Conservation (phyloP, 108 stramenopile species). For the Nitzschia sp. region DNA sequence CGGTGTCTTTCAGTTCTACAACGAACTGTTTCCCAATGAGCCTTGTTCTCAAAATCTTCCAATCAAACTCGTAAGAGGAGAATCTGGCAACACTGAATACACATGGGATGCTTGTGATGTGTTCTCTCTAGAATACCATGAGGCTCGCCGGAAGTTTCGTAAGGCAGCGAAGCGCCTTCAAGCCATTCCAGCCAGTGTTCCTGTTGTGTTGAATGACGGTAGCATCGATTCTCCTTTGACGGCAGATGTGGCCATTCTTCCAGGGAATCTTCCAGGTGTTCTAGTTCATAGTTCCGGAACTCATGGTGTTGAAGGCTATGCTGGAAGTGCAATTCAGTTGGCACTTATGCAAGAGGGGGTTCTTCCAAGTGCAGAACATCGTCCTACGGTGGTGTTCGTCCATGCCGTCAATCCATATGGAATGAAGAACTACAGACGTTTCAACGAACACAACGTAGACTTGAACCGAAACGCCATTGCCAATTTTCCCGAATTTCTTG, state of each 20-base stretch:
- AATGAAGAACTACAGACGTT: slow-evolving; percentile 66
- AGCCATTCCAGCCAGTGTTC: not conserved
- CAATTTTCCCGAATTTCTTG: slow-evolving; percentile 39
- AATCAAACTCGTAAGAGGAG: not conserved
- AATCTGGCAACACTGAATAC: not conserved
- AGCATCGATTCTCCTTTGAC: slow-evolving; percentile 19
- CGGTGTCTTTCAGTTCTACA: slow-evolving; percentile 1
- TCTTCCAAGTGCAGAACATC: slow-evolving; percentile 1
- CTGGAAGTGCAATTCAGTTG: slow-evolving; percentile 75
- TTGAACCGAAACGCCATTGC: slow-evolving; percentile 74
- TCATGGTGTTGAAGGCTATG: slow-evolving; percentile 88
- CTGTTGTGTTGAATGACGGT: slow-evolving; percentile 16
- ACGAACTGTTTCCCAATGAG: slow-evolving; percentile 5
- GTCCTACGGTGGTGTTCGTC: slow-evolving; percentile 62
- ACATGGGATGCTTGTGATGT: slow-evolving; percentile 37
- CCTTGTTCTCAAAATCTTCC: slow-evolving; percentile 7
- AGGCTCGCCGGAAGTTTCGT: slow-evolving; percentile 47
- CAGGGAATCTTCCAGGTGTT: slow-evolving; percentile 33
- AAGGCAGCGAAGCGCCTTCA: slow-evolving; percentile 20
- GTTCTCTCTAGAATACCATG: slow-evolving; percentile 39
- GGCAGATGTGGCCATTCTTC: slow-evolving; percentile 48
- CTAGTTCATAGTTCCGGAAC: slow-evolving; percentile 70
- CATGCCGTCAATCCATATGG: slow-evolving; percentile 85
- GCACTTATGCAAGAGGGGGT: slow-evolving; percentile 41
- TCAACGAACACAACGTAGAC: slow-evolving; percentile 85